Conservation (phyloP, 2,329 filamentous ascomycete genomes). For the Proliferodiscus dingleyae region DNA sequence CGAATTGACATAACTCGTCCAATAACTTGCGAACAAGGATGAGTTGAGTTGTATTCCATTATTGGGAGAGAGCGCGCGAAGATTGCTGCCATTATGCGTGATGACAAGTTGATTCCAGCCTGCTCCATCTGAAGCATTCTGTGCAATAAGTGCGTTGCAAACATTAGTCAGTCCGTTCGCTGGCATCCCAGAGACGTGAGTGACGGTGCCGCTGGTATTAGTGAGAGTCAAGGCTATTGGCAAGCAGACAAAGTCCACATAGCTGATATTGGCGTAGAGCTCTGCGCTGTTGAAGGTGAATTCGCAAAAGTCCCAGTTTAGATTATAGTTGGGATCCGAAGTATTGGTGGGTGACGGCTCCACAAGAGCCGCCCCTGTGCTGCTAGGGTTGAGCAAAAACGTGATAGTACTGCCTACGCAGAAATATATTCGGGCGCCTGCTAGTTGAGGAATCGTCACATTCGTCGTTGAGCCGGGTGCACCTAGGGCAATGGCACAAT, state of each 20-base stretch:
- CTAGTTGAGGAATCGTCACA: conserved; percentile 64
- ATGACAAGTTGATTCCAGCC: conserved; percentile 54
- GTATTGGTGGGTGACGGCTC: conserved; percentile 70
- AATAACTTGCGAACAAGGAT: conserved; percentile 38
- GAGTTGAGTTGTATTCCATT: conserved; percentile 34
- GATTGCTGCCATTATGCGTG: conserved; percentile 25
- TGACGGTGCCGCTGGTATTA: conserved; percentile 36
- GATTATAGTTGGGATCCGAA: conserved; percentile 55
- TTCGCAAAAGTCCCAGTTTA: conserved; percentile 63
- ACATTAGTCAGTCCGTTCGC: conserved; percentile 51
- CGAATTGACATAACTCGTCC: conserved; percentile 40
- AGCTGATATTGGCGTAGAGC: conserved; percentile 64
- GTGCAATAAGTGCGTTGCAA: conserved; percentile 48
- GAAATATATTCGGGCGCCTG: conserved; percentile 70
- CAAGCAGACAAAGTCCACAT: conserved; percentile 68
- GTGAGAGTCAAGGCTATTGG: conserved; percentile 52
- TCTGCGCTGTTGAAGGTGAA: conserved; percentile 59
- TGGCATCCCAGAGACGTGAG: conserved; percentile 51
- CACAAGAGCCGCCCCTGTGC: conserved; percentile 63
- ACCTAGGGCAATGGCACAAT: conserved; percentile 64
- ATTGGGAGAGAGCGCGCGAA: conserved; percentile 41
- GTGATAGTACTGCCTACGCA: conserved; percentile 53
- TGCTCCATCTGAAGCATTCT: conserved; percentile 49
- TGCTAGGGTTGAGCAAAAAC: conserved; percentile 63
- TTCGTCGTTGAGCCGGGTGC: conserved; percentile 53